These are phyloP conservation scores for Schizophyllum amplum DNA, from an alignment of 1,284 basidiomycete genomes.

Conservation along the genomic window DNA sequence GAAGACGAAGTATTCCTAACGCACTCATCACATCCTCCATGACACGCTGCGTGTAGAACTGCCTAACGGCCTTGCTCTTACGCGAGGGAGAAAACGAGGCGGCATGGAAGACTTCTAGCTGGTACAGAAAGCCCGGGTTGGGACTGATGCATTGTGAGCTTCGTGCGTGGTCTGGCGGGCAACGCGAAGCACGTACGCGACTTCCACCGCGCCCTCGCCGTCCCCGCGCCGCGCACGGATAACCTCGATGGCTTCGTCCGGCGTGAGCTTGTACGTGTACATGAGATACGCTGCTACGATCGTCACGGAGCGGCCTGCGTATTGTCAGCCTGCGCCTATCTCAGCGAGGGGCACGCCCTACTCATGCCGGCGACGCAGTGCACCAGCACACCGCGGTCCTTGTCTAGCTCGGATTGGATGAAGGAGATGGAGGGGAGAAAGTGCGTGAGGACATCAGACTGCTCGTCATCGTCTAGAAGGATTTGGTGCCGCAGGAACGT, in stretches of 20 bases:
- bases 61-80: constrained; percentile 61
- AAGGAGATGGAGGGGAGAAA: constrained; percentile 73
- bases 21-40: constrained; percentile 71
- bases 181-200: neutral
- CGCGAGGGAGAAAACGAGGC: constrained; percentile 64
- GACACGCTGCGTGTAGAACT: constrained; percentile 76
- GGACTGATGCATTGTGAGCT: constrained; percentile 49
- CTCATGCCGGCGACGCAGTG: constrained; percentile 86
- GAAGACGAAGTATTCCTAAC: constrained; percentile 16
- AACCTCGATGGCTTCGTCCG: constrained; percentile 57
- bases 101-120: constrained; percentile 71
- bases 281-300: constrained; percentile 83
- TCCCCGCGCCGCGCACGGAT: constrained; percentile 58
- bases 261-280: constrained; percentile 59
- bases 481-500: constrained; percentile 67
- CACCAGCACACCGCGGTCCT: constrained; percentile 69
- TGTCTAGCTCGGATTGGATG: constrained; percentile 69
- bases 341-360: constrained; percentile 32
- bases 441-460: constrained; percentile 69
- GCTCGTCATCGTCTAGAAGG: constrained; percentile 60
- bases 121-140: constrained; percentile 69
- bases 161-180: too few relatives aligned
- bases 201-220: constrained; percentile 47
- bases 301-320: constrained; percentile 67
- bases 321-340: constrained; percentile 1